Conservation (phyloP, 2,329 filamentous ascomycete genomes). For the Hymenoscyphus infarciens region DNA sequence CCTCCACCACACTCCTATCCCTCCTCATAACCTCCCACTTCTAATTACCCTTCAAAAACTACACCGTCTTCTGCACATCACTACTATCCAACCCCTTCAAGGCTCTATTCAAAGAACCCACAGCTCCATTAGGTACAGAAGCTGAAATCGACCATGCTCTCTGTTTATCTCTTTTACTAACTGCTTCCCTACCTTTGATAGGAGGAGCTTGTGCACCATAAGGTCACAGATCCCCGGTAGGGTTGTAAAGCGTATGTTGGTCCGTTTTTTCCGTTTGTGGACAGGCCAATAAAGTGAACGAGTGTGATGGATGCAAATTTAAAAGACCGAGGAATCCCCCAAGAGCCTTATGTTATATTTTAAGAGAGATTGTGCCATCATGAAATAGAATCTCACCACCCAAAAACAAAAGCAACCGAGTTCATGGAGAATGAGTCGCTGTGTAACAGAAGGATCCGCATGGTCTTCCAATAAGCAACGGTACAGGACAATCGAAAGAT, state of each 20-base stretch:
- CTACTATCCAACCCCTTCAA: conserved; percentile 9
- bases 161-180: not conserved
- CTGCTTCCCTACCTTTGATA: not conserved
- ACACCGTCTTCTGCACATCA: conserved; percentile 15
- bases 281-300: too few relatives aligned
- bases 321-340: too few relatives aligned
- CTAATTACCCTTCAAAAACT: conserved; percentile 24
- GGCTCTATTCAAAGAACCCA: conserved; percentile 21
- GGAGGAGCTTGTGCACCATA: conserved; percentile 23
- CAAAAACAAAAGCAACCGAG: too few relatives aligned
- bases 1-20: not conserved
- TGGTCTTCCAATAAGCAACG: too few relatives aligned
- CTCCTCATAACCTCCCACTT: not conserved
- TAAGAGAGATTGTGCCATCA: too few relatives aligned
- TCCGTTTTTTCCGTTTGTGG: too few relatives aligned
- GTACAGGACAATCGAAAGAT: too few relatives aligned
- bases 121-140: not conserved
- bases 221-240: not conserved
- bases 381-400: too few relatives aligned
- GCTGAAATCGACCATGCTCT: not conserved
- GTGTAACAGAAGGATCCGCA: too few relatives aligned
- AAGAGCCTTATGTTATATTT: too few relatives aligned
- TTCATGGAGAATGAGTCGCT: too few relatives aligned
- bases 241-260: conserved; percentile 49
- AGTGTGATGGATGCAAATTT: too few relatives aligned